Conservation (phyloP, 2,329 filamentous ascomycete genomes). For the Aureobasidium vineae region DNA sequence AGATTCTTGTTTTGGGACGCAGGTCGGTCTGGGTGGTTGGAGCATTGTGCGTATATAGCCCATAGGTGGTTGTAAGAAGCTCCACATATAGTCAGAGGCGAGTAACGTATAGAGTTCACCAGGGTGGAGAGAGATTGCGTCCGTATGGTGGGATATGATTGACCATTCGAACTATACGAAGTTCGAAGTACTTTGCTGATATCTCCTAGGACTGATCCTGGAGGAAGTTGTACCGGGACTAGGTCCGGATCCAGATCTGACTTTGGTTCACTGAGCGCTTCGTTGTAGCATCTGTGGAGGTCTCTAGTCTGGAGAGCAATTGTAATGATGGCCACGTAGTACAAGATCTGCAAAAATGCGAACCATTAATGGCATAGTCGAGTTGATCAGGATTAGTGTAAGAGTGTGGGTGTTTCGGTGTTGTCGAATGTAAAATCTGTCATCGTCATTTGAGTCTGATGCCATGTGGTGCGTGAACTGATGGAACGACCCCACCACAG, state of each 20-base stretch:
- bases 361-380: not conserved
- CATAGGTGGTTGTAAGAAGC: not conserved
- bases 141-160: not conserved
- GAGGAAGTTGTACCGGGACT: not conserved
- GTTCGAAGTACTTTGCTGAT: not conserved
- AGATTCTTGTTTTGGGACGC: not conserved
- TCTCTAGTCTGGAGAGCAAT: not conserved
- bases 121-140: not conserved
- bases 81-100: not conserved
- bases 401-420: not conserved
- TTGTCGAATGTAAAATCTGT: not conserved
- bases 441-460: not conserved
- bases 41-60: not conserved
- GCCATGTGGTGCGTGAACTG: not conserved
- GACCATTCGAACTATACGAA: not conserved
- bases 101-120: not conserved
- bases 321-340: not conserved
- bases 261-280: not conserved
- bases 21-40: not conserved
- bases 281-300: not conserved
- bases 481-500: not conserved
- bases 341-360: not conserved
- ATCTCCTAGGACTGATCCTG: not conserved
- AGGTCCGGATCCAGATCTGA: not conserved
- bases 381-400: not conserved